Evolutionary conservation across 129 eudicot genomes (phyloP), one percentile per base, ranked within the genome.

Genomic region (Artemisia argyi): DNA sequence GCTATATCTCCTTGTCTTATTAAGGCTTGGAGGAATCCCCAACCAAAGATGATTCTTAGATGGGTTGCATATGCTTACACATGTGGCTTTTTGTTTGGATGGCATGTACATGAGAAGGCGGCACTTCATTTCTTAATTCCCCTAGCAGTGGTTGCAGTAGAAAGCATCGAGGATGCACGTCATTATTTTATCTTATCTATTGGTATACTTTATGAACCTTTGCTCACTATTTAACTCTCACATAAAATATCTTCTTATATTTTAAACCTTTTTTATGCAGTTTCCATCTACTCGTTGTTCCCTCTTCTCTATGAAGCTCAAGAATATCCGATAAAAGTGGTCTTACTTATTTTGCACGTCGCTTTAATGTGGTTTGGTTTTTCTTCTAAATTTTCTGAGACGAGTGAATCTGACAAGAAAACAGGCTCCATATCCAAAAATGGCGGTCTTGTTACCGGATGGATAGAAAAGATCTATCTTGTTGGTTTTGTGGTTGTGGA

Each of bases 31-130:
- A 86, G 72, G 76, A 74, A 88, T 83, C 97, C 99, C 19, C 86
- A 88, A 44, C 96, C 97, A 64, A 83, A 84, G 65, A 95, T 84
- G 93, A 80, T 90, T 65, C 67, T 82, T 47, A 86, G 96, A 83
- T 88, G 96, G 97, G 85, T 95, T 61, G 88, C 97, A 8, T 90
- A 90, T 80, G 99, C 99, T 3, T 95, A 90, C 84, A 66, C 92
- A 16, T 95, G 97, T 65, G 99, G 99, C 61, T 95, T 95, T 81
- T 32, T 95, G 49, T 90, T 95, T 72, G 99, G 99, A 22, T 95
- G 99, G 99, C 97, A 95, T 76, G 99, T 95, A 58, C 99, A 95
- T 61, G 99, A 95, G 75, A 95, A 95, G 87, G 99, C 97, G 12
- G 84, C 91, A 0, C 96, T 95, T 71, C 99, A 95, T 78, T 95